Evolutionary conservation across 495 filamentous ascomycete genomes (phyloP).

Genomic region (Podospora appendiculata): DNA sequence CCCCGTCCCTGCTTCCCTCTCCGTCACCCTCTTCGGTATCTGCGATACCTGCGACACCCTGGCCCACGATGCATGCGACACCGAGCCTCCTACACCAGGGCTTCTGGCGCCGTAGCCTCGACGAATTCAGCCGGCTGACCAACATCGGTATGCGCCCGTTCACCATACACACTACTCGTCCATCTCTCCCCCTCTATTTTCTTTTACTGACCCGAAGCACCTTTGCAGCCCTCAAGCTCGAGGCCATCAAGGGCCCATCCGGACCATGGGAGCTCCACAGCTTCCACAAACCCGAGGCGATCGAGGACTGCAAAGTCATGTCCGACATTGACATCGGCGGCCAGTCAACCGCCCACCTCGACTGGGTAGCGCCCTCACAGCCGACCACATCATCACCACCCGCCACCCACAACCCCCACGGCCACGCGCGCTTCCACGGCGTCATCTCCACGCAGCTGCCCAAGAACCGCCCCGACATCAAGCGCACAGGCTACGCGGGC

Average conservation of each 20-base stretch:
- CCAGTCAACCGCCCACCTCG: conserved; percentile 63
- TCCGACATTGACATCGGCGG: conserved; percentile 82
- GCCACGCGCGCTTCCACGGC: conserved; percentile 72
- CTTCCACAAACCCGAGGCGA: conserved; percentile 56
- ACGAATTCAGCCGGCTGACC: conserved; percentile 39
- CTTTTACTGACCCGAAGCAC: background rate
- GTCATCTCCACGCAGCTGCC: conserved; percentile 81
- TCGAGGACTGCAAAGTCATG: conserved; percentile 71
- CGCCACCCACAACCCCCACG: conserved; percentile 25
- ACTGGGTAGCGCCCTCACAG: conserved; percentile 57
- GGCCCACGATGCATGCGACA: conserved; percentile 35
- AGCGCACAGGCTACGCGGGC: conserved; percentile 76
- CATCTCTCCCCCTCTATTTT: background rate
- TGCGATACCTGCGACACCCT: background rate
- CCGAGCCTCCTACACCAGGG: conserved; percentile 28
- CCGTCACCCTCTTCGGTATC: no score
- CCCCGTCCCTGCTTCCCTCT: no score
- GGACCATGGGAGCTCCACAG: conserved; percentile 51
- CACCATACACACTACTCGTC: background rate
- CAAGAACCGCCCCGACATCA: conserved; percentile 57
- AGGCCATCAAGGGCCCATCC: conserved; percentile 48
- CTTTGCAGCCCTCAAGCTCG: conserved; percentile 32
- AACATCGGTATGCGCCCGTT: conserved; percentile 28
- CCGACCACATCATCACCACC: conserved; percentile 44
- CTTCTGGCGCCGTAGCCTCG: conserved; percentile 37